A percentile compares a stretch with the other conserved stretches of the same genome.
These are phyloP conservation scores for Syncephalastrum racemosum DNA, from an alignment of 371 early-diverging fungal species.

Conservation along the genomic window DNA sequence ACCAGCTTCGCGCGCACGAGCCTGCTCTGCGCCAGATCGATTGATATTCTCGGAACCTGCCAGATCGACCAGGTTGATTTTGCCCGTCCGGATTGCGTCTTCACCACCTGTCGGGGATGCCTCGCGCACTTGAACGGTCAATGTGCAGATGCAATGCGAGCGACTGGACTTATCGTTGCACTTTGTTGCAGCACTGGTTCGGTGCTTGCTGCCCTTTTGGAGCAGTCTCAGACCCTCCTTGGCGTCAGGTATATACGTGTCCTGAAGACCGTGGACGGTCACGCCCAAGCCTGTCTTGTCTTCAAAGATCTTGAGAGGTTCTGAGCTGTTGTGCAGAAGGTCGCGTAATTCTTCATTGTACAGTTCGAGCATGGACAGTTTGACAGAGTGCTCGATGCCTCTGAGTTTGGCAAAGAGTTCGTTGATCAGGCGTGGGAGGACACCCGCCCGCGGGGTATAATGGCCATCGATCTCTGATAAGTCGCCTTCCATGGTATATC, in stretches of 20 bases:
- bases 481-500: slow-evolving; percentile 86
- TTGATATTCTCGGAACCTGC: slow-evolving; percentile 97
- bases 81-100: slow-evolving; percentile 84
- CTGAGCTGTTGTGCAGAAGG: slow-evolving; percentile 60
- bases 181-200: slow-evolving; percentile 86
- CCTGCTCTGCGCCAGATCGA: slow-evolving; percentile 87
- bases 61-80: slow-evolving; percentile 95
- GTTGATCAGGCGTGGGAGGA: slow-evolving; percentile 87
- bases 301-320: slow-evolving; percentile 64
- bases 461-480: slow-evolving; percentile 48
- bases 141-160: slow-evolving; percentile 92
- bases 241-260: slow-evolving; percentile 68
- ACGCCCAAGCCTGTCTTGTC: slow-evolving; percentile 70
- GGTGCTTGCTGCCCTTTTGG: slow-evolving; percentile 72
- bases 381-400: slow-evolving; percentile 70
- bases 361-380: slow-evolving; percentile 92
- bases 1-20: slow-evolving; percentile 90
- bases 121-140: slow-evolving; percentile 85
- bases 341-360: slow-evolving; percentile 99
- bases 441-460: slow-evolving; percentile 62
- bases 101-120: slow-evolving; percentile 70
- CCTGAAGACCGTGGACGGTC: slow-evolving; percentile 83
- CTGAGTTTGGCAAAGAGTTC: slow-evolving; percentile 76
- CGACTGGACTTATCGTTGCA: slow-evolving; percentile 90
- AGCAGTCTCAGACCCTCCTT: slow-evolving; percentile 75